phyloP scores from a whole-genome alignment of 495 filamentous ascomycete species.

The Lepidopterella palustris region DNA sequence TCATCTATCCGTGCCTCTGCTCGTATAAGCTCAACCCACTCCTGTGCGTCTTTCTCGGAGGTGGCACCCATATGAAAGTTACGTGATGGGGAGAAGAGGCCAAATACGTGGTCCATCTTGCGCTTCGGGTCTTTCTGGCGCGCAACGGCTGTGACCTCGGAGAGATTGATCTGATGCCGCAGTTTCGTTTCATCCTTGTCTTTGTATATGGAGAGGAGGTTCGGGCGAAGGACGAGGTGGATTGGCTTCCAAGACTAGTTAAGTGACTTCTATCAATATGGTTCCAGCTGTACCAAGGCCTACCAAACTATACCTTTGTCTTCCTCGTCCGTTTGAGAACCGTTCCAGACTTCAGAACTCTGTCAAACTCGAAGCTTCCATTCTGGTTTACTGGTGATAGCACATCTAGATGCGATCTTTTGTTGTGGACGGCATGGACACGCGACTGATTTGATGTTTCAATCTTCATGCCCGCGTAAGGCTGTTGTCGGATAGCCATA shows the following conservation, averaged over 20 bases:
- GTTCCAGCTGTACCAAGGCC: neutral
- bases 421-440: conserved; percentile 33
- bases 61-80: conserved; percentile 84
- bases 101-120: conserved; percentile 74
- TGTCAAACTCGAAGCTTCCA: conserved; percentile 90
- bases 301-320: conserved; percentile 63
- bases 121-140: conserved; percentile 82
- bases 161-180: conserved; percentile 76
- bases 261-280: neutral
- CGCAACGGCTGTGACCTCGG: conserved; percentile 86
- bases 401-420: conserved; percentile 48
- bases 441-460: conserved; percentile 14
- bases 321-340: conserved; percentile 83
- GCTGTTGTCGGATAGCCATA: conserved; percentile 3
- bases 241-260: conserved; percentile 76
- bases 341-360: conserved; percentile 80
- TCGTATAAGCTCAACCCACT: conserved; percentile 82
- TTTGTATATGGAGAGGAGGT: conserved; percentile 92
- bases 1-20: conserved; percentile 75
- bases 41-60: conserved; percentile 66
- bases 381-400: conserved; percentile 86
- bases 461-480: conserved; percentile 20
- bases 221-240: conserved; percentile 85
- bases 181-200: conserved; percentile 83
- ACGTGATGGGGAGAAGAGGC: conserved; percentile 82